phyloP scores from a whole-genome alignment of 495 filamentous ascomycete genomes.

The Neurospora africana region DNA sequence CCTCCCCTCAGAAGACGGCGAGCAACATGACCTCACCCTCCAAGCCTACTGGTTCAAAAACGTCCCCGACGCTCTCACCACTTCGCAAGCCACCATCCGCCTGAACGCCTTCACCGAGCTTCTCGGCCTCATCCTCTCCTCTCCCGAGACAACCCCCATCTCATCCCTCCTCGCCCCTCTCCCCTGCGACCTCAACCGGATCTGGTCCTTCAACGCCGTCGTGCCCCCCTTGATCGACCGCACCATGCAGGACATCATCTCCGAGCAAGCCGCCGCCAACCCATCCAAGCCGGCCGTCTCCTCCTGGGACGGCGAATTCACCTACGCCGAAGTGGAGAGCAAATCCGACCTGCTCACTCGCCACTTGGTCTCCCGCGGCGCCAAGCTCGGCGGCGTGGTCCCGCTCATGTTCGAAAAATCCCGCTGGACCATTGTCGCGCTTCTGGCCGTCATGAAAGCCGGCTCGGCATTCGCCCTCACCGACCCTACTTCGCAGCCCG shows the following conservation, averaged over 20 bases:
- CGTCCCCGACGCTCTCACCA: not conserved
- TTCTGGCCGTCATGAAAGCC: constrained; percentile 44
- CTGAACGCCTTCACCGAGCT: constrained; percentile 7
- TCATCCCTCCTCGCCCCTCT: constrained; percentile 7
- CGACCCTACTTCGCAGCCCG: constrained; percentile 30
- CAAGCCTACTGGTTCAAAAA: constrained; percentile 3
- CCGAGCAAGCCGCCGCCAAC: constrained; percentile 15
- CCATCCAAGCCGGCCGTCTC: constrained; percentile 25
- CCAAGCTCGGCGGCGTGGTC: constrained; percentile 36
- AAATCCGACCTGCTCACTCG: constrained; percentile 40
- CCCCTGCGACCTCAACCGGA: constrained; percentile 17
- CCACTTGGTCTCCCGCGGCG: constrained; percentile 28
- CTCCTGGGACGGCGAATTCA: constrained; percentile 51
- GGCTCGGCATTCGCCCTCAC: constrained; percentile 35
- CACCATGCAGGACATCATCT: constrained; percentile 33
- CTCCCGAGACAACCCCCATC: not conserved
- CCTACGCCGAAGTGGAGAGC: constrained; percentile 42
- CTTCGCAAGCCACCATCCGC: constrained; percentile 1
- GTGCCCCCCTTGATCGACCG: constrained; percentile 24
- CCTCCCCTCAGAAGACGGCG: not conserved
- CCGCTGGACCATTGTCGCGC: constrained; percentile 38
- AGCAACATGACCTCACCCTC: constrained; percentile 2
- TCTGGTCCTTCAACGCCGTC: constrained; percentile 32
- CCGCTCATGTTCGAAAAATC: constrained; percentile 49
- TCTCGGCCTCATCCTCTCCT: not conserved